Conservation (phyloP, 768 basidiomycete genomes). For the Coprinopsis strossmayeri region DNA sequence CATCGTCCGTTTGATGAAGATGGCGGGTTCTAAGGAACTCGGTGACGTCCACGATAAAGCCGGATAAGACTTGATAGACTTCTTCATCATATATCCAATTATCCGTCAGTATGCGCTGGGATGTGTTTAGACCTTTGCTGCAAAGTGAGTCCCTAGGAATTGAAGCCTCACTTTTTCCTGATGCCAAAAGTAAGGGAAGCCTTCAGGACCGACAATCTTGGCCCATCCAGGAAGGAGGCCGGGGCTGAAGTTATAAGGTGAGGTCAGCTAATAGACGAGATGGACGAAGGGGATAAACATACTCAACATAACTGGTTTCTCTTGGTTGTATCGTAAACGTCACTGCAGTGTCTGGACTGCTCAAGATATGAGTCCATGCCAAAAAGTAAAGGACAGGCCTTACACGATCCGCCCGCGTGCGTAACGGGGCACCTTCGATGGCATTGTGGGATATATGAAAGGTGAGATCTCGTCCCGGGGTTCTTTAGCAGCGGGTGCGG, state of each 20-base stretch:
- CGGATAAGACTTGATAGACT: constrained; percentile 25
- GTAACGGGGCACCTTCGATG: background rate
- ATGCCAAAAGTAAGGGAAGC: constrained; percentile 50
- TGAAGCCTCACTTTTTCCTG: constrained; percentile 29
- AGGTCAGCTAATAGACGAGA: too few species aligned
- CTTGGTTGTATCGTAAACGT: too few species aligned
- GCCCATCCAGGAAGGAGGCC: constrained; percentile 32
- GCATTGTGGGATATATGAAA: background rate
- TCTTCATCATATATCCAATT: constrained; percentile 36
- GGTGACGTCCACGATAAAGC: constrained; percentile 24
- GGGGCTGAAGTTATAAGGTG: background rate
- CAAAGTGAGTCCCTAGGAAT: background rate
- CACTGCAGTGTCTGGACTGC: too few species aligned
- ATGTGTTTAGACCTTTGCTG: background rate
- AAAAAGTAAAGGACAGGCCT: too few species aligned
- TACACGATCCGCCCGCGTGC: background rate
- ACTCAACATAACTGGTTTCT: background rate
- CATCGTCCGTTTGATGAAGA: background rate
- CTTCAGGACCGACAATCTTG: constrained; percentile 49
- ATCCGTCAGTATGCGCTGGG: constrained; percentile 22
- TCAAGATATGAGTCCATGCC: too few species aligned
- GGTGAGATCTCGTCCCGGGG: background rate
- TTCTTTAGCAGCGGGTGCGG: background rate
- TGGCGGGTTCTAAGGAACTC: constrained; percentile 15
- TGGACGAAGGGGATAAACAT: too few species aligned